Conservation (phyloP, 208 protist genomes). For the Crithidia brevicula region DNA sequence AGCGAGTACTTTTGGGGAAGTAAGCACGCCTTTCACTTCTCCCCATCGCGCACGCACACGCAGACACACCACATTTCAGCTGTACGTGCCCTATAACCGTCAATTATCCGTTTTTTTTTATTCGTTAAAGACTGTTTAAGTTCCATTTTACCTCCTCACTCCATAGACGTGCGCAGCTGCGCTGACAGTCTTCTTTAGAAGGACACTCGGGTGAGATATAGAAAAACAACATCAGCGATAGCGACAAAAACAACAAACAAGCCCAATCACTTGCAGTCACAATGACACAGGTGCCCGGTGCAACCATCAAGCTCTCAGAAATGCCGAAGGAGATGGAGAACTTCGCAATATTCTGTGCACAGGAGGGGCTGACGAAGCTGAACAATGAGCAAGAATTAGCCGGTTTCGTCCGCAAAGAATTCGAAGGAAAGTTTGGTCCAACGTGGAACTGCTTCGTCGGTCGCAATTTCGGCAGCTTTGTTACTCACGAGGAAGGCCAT, state of each 20-base stretch:
- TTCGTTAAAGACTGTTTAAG: too few species aligned
- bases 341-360: conserved; percentile 98
- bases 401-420: conserved; percentile 99
- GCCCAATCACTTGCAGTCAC: conserved; percentile 1
- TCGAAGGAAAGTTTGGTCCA: conserved; percentile 98
- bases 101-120: too few species aligned
- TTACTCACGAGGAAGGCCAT: conserved; percentile 99
- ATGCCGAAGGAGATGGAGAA: conserved; percentile 97
- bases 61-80: too few species aligned
- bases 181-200: too few species aligned
- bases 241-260: background rate
- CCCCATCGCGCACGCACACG: too few species aligned
- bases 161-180: too few species aligned
- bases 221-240: too few species aligned
- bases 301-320: conserved; percentile 93
- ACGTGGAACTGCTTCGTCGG: conserved; percentile 99
- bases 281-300: conserved; percentile 81
- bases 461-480: conserved; percentile 99
- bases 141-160: too few species aligned
- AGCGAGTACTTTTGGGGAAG: too few species aligned
- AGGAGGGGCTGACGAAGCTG: conserved; percentile 97
- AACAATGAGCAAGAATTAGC: conserved; percentile 99
- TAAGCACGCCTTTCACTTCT: too few species aligned
- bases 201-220: too few species aligned
- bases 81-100: too few species aligned